Base-by-base conservation (phyloP, 164 flowering plant genomes). In the Sedum album region DNA sequence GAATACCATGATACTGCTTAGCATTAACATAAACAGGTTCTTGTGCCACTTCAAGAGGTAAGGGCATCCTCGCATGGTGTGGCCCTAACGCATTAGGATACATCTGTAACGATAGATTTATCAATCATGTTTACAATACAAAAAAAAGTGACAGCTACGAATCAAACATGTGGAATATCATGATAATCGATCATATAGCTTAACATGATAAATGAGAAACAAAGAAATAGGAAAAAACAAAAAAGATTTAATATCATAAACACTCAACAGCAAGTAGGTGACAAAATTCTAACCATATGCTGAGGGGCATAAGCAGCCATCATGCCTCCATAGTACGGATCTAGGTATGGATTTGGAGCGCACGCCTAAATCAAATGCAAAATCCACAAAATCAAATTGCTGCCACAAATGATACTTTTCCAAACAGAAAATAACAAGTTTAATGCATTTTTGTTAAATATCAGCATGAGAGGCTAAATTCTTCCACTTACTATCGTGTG, bases 1-100 rank as follows among this genome's bases (percentile, higher is more conserved):
- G 66, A 70, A 94, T 91, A 46, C 91, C 96, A 74, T 80, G 89
- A 71, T 90, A 94, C 62, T 94, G 98, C 78, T 93, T 93, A 21
- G 98, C 94, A 78, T 93, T 93, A 70, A 93, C 98, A 77, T 84
- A 91, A 33, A 94, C 93, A 71, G 99, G 97, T 75, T 93, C 97
- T 68, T 88, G 91, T 30, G 96, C 78, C 93, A 93, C 80, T 74
- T 93, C 97, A 68, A 82, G 84, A 25, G 93, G 98, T 78, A 93
- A 81, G 38, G 90, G 87, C 94, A 91, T 88, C 71, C 98, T 83
- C 25, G 82, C 64, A 28, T 90, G 92, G 49, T 80, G 92, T 84
- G 88, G 76, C 65, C 89, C 94, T 70, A 84, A 78, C 65, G 83
- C 74, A 38, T 83, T 86, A 78, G 94, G 91, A 80, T 83, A 84